Base-by-base conservation (phyloP, 768 basidiomycete species). In the Phylloporus sp. region DNA sequence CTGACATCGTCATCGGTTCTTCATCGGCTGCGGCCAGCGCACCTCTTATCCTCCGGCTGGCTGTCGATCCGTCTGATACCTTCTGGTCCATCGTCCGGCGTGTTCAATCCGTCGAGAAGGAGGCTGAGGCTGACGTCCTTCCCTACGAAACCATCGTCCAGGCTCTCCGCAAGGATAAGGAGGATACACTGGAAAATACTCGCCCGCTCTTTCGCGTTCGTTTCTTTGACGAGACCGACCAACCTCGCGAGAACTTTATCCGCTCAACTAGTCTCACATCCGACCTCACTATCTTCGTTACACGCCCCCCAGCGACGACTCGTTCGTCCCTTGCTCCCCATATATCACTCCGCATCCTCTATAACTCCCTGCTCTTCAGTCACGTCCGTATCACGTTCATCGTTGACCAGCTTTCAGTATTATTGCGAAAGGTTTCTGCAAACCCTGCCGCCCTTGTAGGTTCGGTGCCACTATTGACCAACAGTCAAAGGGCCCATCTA, bases 361-460 rank as follows among this genome's bases (percentile, higher is more conserved):
- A 97, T 79, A 99, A 99, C 73, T 94, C 95, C 16, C 79, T 98
- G 22, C 77, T 98, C 20, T 99, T 98, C 72, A 88, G 88, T 5
- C 74, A 84, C 13, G 65, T 78, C 1, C 82, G 97, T 18, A 90
- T 97, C 36, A 71, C 81, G 1, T 80, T 75, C 56, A 85, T 97
- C 48, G 75, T 95, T 16, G 91, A 93, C 49, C 95, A 97, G 61
- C 84, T 99, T 35, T 84, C 87, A 2, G 76, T 80, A 15, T 74
- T 98, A 24, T 72, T 98, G 2, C 80, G 84, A 52, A 82, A 84
- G 52, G 84, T 84, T 24, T 78, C 89, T 4, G 63, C 76, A 9
- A 81, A 86, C 60, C 88, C 91, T 0, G 67, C 85, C 4, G 76
- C 81, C 1, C 75, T 83, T 0, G 79, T 95, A 26, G 92, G 93